Evolutionary conservation across 352 stramenopile species (phyloP).

Genomic region (Globisporangium alternatum): DNA sequence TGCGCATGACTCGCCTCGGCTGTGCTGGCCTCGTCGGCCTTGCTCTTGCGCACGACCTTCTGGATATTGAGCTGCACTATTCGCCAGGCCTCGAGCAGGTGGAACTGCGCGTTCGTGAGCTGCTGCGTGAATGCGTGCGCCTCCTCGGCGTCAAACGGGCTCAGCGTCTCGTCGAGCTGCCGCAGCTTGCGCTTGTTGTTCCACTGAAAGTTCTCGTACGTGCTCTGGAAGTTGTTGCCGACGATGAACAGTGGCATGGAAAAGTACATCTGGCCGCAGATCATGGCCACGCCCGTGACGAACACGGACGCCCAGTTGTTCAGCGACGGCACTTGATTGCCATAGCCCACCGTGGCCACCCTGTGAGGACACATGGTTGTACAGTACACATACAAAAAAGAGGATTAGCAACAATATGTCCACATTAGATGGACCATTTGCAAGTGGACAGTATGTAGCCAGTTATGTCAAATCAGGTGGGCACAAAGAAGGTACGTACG

Average conservation of each 20-base stretch:
- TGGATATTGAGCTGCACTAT: constrained; percentile 43
- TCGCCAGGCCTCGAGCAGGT: constrained; percentile 48
- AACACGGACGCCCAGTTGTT: constrained; percentile 48
- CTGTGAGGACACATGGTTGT: constrained; percentile 23
- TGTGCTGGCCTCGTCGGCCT: constrained; percentile 15
- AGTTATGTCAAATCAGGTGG: neutral
- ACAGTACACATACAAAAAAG: neutral
- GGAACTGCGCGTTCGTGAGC: constrained; percentile 59
- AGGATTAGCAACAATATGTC: neutral
- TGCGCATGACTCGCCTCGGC: constrained; percentile 33
- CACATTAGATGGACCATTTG: neutral
- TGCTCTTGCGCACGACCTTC: constrained; percentile 27
- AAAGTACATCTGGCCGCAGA: constrained; percentile 78
- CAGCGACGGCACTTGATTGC: constrained; percentile 55
- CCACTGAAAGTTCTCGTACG: constrained; percentile 58
- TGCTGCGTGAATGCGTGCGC: constrained; percentile 45
- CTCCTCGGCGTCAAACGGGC: constrained; percentile 46
- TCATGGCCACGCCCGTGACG: constrained; percentile 64
- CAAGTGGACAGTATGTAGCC: neutral
- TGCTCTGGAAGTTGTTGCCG: constrained; percentile 68
- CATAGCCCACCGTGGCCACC: constrained; percentile 76
- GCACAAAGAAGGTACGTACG: constrained; percentile 37
- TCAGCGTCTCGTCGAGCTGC: constrained; percentile 46
- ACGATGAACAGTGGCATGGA: constrained; percentile 78
- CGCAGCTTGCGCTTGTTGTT: constrained; percentile 50